phyloP scores from a whole-genome alignment of 2,329 filamentous ascomycete species.

The Meredithiella fracta region DNA sequence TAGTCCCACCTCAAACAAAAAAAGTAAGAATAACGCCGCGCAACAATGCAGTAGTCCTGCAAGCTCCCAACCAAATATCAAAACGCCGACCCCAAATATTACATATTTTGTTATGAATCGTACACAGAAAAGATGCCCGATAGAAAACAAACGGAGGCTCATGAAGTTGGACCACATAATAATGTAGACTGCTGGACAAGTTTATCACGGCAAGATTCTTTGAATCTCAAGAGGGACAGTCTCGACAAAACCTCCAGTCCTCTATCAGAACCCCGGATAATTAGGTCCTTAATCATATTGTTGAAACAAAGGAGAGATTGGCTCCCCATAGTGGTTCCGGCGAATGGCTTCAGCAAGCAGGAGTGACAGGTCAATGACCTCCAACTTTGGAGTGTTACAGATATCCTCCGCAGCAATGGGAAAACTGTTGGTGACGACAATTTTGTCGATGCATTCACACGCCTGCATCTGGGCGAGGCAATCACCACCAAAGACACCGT shows the following conservation, averaged over 20 bases:
- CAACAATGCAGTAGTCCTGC: too few species aligned
- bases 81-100: too few species aligned
- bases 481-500: conserved; percentile 83
- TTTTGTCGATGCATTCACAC: conserved; percentile 84
- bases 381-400: conserved; percentile 60
- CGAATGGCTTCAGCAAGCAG: conserved; percentile 83
- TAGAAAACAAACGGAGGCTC: too few species aligned
- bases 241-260: not conserved
- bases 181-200: too few species aligned
- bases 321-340: conserved; percentile 91
- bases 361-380: conserved; percentile 76
- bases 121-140: too few species aligned
- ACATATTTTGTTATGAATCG: too few species aligned
- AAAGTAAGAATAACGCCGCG: too few species aligned
- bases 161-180: too few species aligned
- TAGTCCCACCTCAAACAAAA: too few species aligned
- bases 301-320: conserved; percentile 54
- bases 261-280: not conserved
- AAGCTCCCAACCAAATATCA: too few species aligned
- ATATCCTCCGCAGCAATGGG: conserved; percentile 66
- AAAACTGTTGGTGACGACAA: conserved; percentile 95
- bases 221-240: not conserved
- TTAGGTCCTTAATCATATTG: conserved; percentile 37
- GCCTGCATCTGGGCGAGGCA: conserved; percentile 77
- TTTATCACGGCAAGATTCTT: too few species aligned